Conservation (phyloP, 371 early-diverging fungal genomes). For the Modicella reniformis region DNA sequence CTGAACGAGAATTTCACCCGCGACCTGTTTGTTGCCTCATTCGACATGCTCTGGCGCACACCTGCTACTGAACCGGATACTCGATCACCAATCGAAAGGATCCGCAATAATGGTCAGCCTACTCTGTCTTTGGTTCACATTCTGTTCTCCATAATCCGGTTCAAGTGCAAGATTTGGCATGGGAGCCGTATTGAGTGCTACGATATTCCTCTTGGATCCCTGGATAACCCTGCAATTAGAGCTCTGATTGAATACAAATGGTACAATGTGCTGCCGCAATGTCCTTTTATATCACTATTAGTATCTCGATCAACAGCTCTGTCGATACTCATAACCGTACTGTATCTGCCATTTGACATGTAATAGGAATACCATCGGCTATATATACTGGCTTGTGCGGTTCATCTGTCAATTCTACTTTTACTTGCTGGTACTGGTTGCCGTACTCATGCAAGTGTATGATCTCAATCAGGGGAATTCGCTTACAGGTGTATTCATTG, state of each 20-base stretch:
- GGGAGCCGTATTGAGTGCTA: not conserved
- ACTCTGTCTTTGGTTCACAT: constrained; percentile 11
- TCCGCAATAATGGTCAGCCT: not conserved
- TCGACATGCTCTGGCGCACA: constrained; percentile 18
- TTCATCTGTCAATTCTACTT: constrained; percentile 23
- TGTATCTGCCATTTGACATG: not conserved
- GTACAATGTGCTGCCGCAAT: constrained; percentile 2
- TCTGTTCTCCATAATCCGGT: not conserved
- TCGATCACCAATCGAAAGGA: not conserved
- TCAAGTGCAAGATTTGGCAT: constrained; percentile 8
- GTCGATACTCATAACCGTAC: too few relatives aligned
- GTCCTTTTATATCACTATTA: not conserved
- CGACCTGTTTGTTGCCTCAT: constrained; percentile 24
- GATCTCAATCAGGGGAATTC: too few relatives aligned
- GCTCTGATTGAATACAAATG: constrained; percentile 42
- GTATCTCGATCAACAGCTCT: too few relatives aligned
- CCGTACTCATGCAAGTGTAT: constrained; percentile 26
- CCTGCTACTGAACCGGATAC: too few relatives aligned
- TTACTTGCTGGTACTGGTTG: constrained; percentile 19
- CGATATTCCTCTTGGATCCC: constrained; percentile 5
- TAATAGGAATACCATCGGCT: constrained; percentile 36
- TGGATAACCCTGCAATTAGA: constrained; percentile 29
- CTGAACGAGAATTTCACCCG: constrained; percentile 17
- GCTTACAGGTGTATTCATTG: constrained; percentile 13
- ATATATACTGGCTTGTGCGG: constrained; percentile 27